A percentile compares a stretch with the other conserved stretches of the same genome.
These are phyloP conservation scores for Rosa chinensis DNA, from an alignment of 306 rosid species.

Conservation along the genomic window DNA sequence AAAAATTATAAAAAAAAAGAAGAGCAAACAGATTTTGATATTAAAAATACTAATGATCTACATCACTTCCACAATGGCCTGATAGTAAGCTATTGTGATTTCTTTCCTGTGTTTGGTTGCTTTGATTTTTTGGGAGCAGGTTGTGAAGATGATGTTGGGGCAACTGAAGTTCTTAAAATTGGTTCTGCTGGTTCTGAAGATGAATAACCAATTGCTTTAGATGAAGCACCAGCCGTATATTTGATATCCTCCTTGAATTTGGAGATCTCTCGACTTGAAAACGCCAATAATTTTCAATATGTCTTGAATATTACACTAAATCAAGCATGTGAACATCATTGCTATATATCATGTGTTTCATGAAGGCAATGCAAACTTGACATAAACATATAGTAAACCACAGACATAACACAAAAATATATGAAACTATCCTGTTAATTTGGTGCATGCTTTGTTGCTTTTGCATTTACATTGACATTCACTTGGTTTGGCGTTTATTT, in stretches of 20 bases:
- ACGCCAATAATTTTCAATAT: background rate
- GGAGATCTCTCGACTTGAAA: background rate
- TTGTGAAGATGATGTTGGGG: background rate
- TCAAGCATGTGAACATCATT: background rate
- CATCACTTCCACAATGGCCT: background rate
- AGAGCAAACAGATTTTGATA: background rate
- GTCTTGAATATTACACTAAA: background rate
- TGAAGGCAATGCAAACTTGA: too few species aligned
- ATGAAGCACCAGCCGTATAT: background rate
- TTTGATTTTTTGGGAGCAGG: background rate
- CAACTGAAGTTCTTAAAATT: background rate
- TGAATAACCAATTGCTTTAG: background rate
- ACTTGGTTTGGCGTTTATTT: too few species aligned
- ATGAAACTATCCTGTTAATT: background rate
- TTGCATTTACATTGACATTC: background rate
- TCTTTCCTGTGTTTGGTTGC: background rate
- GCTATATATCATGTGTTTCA: too few species aligned
- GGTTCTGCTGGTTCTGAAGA: background rate
- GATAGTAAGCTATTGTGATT: background rate
- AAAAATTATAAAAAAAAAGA: too few species aligned
- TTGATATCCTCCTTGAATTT: background rate
- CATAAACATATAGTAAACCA: too few species aligned
- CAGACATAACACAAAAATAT: too few species aligned
- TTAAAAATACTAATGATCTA: too few species aligned
- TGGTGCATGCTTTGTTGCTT: background rate